These are phyloP conservation scores for Skeletonema tropicum DNA, from an alignment of 108 stramenopile species.

Conservation along the genomic window DNA sequence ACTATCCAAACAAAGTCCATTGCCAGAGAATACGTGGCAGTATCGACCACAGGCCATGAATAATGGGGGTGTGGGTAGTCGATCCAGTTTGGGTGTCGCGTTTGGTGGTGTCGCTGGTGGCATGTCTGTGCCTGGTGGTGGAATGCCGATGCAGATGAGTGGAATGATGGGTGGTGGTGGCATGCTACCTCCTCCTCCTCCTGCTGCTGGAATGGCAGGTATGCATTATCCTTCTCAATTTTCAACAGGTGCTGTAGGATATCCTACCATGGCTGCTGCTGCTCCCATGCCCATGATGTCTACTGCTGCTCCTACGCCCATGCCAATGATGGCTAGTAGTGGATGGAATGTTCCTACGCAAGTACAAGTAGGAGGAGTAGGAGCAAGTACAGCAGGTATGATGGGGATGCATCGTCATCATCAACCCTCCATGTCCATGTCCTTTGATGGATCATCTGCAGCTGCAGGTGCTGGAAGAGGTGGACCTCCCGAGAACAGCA, in stretches of 20 bases:
- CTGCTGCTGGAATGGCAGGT: background rate
- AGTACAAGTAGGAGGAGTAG: background rate
- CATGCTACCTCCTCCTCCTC: no score
- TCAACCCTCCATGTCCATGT: no score
- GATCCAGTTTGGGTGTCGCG: no score
- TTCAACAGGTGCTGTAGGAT: no score
- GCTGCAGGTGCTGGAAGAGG: background rate
- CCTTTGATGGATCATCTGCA: background rate
- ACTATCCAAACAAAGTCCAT: conserved; percentile 43
- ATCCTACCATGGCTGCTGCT: no score
- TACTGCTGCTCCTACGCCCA: no score
- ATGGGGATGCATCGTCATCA: no score
- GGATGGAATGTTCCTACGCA: background rate
- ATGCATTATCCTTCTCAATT: no score
- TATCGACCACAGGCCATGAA: background rate
- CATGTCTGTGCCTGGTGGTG: no score
- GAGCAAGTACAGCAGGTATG: background rate
- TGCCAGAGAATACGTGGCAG: conserved; percentile 31
- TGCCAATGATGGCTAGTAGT: background rate
- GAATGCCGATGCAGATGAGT: no score
- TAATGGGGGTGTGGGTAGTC: background rate
- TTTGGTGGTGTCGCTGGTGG: background rate
- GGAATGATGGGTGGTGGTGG: no score
- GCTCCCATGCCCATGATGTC: no score
- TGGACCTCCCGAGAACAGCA: background rate